These are phyloP conservation scores for Lipomyces orientalis DNA, from an alignment of 805 yeast genomes.

Conservation along the genomic window DNA sequence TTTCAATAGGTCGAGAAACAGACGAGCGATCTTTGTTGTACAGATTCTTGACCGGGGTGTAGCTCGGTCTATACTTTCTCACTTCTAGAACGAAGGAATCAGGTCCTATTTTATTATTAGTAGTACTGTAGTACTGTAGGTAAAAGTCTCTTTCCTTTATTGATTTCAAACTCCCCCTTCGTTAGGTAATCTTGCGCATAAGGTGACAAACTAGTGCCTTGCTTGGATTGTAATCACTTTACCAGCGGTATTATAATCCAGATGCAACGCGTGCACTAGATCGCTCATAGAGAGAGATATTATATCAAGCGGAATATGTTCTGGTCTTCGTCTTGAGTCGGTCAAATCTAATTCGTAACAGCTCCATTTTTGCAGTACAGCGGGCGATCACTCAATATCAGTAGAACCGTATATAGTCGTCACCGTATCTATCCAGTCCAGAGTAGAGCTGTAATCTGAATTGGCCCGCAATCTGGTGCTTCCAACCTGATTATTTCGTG, in stretches of 20 bases:
- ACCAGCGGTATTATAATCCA: neutral
- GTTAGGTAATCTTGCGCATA: neutral
- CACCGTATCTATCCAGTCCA: constrained; percentile 1
- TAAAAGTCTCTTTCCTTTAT: neutral
- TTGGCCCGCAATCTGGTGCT: neutral
- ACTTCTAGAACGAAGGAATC: neutral
- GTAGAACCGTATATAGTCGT: neutral
- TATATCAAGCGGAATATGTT: neutral
- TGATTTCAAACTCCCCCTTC: neutral
- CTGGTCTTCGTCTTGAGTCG: neutral
- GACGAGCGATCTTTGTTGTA: neutral
- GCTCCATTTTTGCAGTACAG: neutral
- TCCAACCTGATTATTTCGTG: neutral
- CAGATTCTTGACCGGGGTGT: neutral
- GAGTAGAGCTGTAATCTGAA: constrained; percentile 1
- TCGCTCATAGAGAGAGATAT: neutral
- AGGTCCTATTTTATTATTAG: neutral
- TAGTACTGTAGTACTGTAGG: constrained; percentile 4
- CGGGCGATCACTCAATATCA: neutral
- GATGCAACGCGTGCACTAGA: neutral
- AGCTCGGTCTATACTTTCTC: neutral
- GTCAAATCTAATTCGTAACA: constrained; percentile 1
- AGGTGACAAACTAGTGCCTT: neutral
- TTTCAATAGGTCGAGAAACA: neutral
- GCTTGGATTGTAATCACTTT: neutral